These are phyloP conservation scores for Neofusicoccum parvum DNA, from an alignment of 2,329 filamentous ascomycete genomes.

Conservation along the genomic window DNA sequence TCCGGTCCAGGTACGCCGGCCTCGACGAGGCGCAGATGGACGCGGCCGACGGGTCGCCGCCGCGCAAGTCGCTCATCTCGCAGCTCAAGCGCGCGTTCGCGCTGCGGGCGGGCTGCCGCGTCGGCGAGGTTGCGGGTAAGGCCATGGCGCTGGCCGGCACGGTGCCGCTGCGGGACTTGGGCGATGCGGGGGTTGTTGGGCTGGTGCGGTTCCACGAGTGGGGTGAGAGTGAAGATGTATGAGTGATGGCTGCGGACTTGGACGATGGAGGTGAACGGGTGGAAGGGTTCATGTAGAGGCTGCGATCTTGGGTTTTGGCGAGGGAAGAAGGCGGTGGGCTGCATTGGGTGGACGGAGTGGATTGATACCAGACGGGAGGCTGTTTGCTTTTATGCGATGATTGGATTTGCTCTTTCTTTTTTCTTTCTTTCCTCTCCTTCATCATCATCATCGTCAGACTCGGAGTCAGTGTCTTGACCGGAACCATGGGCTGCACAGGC, in stretches of 20 bases:
- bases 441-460: too few relatives aligned
- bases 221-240: neutral
- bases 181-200: neutral
- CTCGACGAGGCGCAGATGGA: slow-evolving; percentile 9
- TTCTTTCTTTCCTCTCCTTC: neutral
- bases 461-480: too few relatives aligned
- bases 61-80: slow-evolving; percentile 15
- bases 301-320: neutral
- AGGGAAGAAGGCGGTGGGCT: neutral
- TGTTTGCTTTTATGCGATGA: neutral
- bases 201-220: neutral
- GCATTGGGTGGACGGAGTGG: neutral
- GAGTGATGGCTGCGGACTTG: too few relatives aligned
- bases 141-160: neutral
- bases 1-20: neutral
- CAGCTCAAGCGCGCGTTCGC: slow-evolving; percentile 13
- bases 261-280: too few relatives aligned
- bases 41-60: slow-evolving; percentile 7
- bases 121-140: neutral
- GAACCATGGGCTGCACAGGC: too few relatives aligned
- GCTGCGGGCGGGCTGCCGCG: neutral
- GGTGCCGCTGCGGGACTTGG: neutral
- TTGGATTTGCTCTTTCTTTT: neutral
- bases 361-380: neutral
- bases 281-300: neutral